These are phyloP conservation scores for Paecilomyces variotii DNA, from an alignment of 2,329 filamentous ascomycete species.

Conservation along the genomic window DNA sequence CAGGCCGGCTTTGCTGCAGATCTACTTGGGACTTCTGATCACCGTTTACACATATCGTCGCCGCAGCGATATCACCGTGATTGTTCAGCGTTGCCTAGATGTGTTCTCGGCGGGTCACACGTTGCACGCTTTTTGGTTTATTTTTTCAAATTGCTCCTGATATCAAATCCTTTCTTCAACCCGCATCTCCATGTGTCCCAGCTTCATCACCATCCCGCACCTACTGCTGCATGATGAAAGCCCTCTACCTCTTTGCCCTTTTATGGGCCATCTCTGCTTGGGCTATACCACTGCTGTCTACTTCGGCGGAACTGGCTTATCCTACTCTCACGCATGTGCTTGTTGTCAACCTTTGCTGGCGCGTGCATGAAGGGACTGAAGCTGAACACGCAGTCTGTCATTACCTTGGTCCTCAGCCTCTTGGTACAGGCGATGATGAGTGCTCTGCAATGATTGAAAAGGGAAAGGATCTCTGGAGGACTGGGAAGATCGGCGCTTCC, in stretches of 20 bases:
- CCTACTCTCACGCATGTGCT: not conserved
- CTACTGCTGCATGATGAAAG: not conserved
- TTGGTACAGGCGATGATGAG: not conserved
- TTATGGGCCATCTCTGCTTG: not conserved
- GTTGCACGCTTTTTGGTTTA: not conserved
- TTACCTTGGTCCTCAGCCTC: not conserved
- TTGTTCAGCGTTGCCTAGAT: not conserved
- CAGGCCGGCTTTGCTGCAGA: not conserved
- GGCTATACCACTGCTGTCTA: not conserved
- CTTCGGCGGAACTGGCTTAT: not conserved
- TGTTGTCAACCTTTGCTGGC: not conserved
- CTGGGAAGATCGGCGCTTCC: not conserved
- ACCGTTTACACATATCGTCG: not conserved
- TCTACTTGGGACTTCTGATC: not conserved
- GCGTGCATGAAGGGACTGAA: not conserved
- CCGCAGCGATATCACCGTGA: not conserved
- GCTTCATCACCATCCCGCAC: not conserved
- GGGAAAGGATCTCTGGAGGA: not conserved
- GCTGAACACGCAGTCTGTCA: not conserved
- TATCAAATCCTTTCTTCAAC: not conserved
- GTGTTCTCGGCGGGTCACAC: not conserved
- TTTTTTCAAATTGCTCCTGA: not conserved
- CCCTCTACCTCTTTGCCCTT: not conserved
- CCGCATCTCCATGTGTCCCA: not conserved
- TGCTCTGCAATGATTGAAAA: not conserved